These are phyloP conservation scores for Cercospora zeina DNA, from an alignment of 2,329 filamentous ascomycete species.

Conservation along the genomic window DNA sequence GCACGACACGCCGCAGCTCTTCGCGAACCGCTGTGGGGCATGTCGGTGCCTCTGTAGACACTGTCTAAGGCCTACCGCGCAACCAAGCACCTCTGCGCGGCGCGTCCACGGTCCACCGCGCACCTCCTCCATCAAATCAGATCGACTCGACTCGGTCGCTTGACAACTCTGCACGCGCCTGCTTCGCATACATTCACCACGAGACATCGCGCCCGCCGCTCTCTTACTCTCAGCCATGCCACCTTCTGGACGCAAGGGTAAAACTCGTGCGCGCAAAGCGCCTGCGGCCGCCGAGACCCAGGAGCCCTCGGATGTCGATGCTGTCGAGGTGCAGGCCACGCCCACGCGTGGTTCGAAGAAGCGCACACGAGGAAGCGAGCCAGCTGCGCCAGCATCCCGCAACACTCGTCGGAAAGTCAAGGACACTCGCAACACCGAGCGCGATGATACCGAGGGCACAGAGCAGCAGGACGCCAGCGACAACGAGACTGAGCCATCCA, in stretches of 20 bases:
- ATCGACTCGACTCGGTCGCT: background rate
- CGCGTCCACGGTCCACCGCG: constrained; percentile 1
- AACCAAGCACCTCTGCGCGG: background rate
- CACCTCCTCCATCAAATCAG: background rate
- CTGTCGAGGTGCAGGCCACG: constrained; percentile 51
- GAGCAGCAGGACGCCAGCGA: constrained; percentile 44
- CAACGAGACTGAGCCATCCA: constrained; percentile 41
- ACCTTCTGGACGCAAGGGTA: constrained; percentile 39
- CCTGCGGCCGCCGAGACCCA: constrained; percentile 33
- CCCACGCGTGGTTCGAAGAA: constrained; percentile 52
- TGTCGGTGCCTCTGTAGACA: background rate
- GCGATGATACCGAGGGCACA: constrained; percentile 43
- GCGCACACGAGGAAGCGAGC: constrained; percentile 41
- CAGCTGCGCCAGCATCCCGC: constrained; percentile 32
- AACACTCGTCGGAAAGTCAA: constrained; percentile 41
- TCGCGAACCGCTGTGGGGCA: background rate
- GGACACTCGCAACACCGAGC: constrained; percentile 36
- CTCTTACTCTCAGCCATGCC: constrained; percentile 32
- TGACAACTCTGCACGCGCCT: background rate
- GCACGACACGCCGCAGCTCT: background rate
- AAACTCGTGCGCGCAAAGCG: constrained; percentile 38
- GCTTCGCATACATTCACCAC: background rate
- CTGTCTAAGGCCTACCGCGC: background rate
- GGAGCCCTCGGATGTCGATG: constrained; percentile 45
- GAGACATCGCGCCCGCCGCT: background rate